Conservation (phyloP, 805 yeast species). For the Monosporozyma solicola region DNA sequence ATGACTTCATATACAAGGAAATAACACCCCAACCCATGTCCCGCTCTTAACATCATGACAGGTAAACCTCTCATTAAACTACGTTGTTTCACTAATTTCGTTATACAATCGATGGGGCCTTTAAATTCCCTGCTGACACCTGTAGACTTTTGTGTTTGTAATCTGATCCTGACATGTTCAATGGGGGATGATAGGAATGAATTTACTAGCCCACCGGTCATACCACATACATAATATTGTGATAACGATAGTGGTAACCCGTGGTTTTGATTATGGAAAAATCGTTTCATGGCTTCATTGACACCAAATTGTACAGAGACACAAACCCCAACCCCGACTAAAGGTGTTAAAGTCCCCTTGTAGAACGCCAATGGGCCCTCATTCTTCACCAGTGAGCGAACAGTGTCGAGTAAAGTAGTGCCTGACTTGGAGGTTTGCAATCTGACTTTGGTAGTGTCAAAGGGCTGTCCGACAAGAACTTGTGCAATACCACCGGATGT, state of each 20-base stretch:
- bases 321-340: constrained; percentile 95
- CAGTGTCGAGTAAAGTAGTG: constrained; percentile 62
- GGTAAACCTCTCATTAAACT: constrained; percentile 73
- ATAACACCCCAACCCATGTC: constrained; percentile 81
- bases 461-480: constrained; percentile 92
- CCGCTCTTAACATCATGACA: constrained; percentile 79
- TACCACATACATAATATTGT: constrained; percentile 78
- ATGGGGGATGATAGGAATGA: constrained; percentile 87
- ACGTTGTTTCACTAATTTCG: constrained; percentile 42
- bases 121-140: constrained; percentile 41
- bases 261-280: constrained; percentile 34
- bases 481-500: constrained; percentile 95
- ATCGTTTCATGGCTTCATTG: constrained; percentile 87
- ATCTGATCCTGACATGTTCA: constrained; percentile 87
- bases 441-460: constrained; percentile 90
- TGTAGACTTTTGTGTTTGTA: constrained; percentile 63
- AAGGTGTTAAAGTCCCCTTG: constrained; percentile 89
- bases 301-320: constrained; percentile 94
- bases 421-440: constrained; percentile 81
- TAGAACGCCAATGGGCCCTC: constrained; percentile 87
- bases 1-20: constrained; percentile 87
- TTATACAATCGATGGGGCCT: constrained; percentile 42
- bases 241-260: constrained; percentile 36
- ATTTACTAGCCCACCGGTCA: constrained; percentile 88
- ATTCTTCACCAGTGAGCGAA: constrained; percentile 55